phyloP scores from a whole-genome alignment of 768 basidiomycete genomes.

The Tricholoma furcatifolium region DNA sequence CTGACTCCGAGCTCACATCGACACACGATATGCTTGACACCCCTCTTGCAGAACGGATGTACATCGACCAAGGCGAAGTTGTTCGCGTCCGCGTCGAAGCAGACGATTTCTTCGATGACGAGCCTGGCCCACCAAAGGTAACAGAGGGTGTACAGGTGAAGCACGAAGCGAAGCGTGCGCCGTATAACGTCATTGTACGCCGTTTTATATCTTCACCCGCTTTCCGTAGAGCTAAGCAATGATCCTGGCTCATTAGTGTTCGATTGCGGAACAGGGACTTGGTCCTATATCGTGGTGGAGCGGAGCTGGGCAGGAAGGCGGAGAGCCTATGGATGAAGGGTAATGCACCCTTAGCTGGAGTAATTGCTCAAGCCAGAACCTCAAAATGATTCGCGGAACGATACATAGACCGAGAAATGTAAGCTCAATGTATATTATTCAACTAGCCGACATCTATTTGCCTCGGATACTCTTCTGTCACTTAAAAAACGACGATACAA shows the following conservation, averaged over 20 bases:
- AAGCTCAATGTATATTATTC: conserved; percentile 4
- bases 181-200: conserved; percentile 71
- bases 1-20: conserved; percentile 51
- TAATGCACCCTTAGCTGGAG: conserved; percentile 14
- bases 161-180: conserved; percentile 50
- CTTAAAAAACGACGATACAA: no score
- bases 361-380: background rate
- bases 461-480: no score
- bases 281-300: conserved; percentile 80
- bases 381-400: background rate
- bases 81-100: conserved; percentile 76
- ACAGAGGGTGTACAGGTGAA: conserved; percentile 63
- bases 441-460: background rate
- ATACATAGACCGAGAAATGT: background rate
- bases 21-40: conserved; percentile 71
- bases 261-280: conserved; percentile 80
- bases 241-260: conserved; percentile 49
- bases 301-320: conserved; percentile 41
- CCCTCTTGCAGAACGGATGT: conserved; percentile 65
- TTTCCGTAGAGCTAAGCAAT: background rate
- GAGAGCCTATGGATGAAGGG: conserved; percentile 43
- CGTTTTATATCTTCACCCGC: background rate
- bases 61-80: conserved; percentile 75
- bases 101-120: conserved; percentile 84
- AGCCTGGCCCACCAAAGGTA: conserved; percentile 80